Conservation (phyloP, 306 rosid genomes). For the Rubus parviflorus region DNA sequence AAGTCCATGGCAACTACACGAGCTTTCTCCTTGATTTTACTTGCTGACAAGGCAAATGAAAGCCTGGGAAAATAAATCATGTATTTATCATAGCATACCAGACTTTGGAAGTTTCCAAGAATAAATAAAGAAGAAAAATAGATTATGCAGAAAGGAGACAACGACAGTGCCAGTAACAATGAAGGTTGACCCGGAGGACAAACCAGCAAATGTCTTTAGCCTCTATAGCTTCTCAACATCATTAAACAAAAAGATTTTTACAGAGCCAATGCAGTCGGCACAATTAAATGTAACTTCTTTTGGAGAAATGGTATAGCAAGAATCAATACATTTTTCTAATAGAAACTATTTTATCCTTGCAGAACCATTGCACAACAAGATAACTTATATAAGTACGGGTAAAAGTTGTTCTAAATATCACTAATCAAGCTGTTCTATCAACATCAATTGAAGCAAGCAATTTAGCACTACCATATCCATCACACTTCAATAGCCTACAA, state of each 20-base stretch:
- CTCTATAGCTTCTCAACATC: neutral
- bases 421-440: neutral
- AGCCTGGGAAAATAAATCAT: constrained; percentile 52
- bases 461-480: neutral
- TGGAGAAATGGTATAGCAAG: no score
- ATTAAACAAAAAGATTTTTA: neutral
- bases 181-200: neutral
- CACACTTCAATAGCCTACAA: no score
- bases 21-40: constrained; percentile 76
- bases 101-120: neutral
- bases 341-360: neutral
- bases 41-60: constrained; percentile 77
- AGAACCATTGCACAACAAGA: neutral
- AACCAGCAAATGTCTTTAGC: neutral
- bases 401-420: neutral
- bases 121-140: neutral
- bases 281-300: neutral
- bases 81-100: constrained; percentile 9
- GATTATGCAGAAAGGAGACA: neutral
- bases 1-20: constrained; percentile 89
- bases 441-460: neutral
- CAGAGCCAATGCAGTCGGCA: neutral
- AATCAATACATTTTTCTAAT: no score
- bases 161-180: neutral
- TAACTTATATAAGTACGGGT: no score